Evolutionary conservation across 2,329 filamentous ascomycete species (phyloP), one percentile per base, ranked within the genome.

Genomic region (Fusarium tjaetaba): DNA sequence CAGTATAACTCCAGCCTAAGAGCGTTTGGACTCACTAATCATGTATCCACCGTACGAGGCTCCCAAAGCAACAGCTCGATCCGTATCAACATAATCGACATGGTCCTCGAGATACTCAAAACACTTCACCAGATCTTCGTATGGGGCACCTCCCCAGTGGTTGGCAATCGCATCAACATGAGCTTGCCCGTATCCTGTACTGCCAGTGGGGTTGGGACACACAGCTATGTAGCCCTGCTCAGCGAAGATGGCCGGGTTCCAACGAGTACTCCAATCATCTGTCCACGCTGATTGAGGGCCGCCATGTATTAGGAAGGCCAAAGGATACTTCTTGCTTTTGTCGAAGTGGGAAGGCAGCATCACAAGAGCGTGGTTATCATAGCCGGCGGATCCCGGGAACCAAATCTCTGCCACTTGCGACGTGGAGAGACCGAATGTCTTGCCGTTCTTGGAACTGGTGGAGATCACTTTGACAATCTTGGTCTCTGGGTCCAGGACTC

Each of bases 221-320:
- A 97, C 90, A 28, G 93, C 93, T 7, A 97, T 88, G 79, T 96
- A 97, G 51, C 94, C 94, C 82, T 96, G 93, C 80, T 97, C 94
- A 7, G 94, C 94, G 79, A 94, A 97, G 15, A 96, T 88, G 68
- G 93, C 93, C 4, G 93, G 92, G 79, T 97, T 97, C 94, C 94
- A 97, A 24, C 94, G 87, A 5, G 92, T 94, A 80, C 89, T 92
- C 93, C 94, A 97, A 34, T 87, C 85, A 77, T 96, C 92, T 38
- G 82, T 84, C 92, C 93, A 96, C 1, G 93, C 89, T 28, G 91
- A 89, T 80, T 96, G 93, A 0, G 94, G 94, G 1, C 94, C 94
- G 61, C 94, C 94, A 78, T 97, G 94, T 71, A 97, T 93, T 46
- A 95, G 84, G 79, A 95, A 92, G 4, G 92, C 90, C 9, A 97